These are phyloP conservation scores for Tarenaya hassleriana DNA, from an alignment of 345 rosid genomes.

Conservation along the genomic window DNA sequence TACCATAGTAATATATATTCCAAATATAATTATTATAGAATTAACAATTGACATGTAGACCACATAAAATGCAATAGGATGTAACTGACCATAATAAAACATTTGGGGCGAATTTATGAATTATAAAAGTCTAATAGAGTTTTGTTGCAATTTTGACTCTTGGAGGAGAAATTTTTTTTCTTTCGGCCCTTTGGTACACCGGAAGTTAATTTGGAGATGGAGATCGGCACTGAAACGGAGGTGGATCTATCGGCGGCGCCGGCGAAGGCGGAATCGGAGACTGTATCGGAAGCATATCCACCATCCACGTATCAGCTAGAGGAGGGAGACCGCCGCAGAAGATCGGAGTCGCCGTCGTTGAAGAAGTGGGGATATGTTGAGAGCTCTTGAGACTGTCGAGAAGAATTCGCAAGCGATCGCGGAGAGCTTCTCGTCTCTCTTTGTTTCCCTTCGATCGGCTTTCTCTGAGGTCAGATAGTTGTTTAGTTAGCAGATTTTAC, in stretches of 20 bases:
- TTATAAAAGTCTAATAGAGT: not conserved
- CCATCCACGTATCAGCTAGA: conserved; percentile 18
- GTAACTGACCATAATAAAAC: no score
- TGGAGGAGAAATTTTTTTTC: no score
- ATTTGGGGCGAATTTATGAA: no score
- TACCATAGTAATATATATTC: no score
- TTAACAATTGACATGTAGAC: no score
- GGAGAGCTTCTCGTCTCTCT: conserved; percentile 78
- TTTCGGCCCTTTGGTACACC: conserved; percentile 8
- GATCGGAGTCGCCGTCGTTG: conserved; percentile 22
- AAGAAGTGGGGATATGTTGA: conserved; percentile 49
- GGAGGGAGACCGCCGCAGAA: conserved; percentile 12
- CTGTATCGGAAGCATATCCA: conserved; percentile 7
- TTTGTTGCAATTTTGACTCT: not conserved
- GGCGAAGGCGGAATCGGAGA: no score
- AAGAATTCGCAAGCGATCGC: conserved; percentile 78
- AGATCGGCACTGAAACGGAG: conserved; percentile 21
- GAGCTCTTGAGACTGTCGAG: conserved; percentile 69
- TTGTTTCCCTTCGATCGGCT: conserved; percentile 69
- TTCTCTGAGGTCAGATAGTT: conserved; percentile 59
- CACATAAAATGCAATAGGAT: no score
- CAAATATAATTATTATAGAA: no score
- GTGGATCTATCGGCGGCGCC: conserved; percentile 12
- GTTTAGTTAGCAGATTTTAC: not conserved
- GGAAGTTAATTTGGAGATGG: conserved; percentile 22